Conservation (phyloP, 176 grass and related monocot species). For the Paspalum notatum region DNA sequence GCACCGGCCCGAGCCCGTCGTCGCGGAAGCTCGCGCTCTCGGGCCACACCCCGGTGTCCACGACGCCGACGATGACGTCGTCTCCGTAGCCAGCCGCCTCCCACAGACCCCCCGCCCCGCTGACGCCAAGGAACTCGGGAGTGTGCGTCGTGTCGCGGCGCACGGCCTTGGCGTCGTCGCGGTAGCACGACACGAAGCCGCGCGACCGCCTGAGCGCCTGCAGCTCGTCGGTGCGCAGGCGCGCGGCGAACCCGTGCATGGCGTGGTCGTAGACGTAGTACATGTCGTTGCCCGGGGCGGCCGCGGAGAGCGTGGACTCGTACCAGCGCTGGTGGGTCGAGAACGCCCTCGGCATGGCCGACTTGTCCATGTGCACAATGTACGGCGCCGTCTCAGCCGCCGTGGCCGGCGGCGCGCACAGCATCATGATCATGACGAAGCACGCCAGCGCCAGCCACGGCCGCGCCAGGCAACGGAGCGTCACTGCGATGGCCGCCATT, state of each 20-base stretch:
- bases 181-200: slow-evolving; percentile 71
- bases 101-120: slow-evolving; percentile 39
- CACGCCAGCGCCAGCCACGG: background rate
- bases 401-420: background rate
- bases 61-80: slow-evolving; percentile 76
- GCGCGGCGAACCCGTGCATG: slow-evolving; percentile 66
- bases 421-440: background rate
- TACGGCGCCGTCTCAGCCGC: slow-evolving; percentile 36
- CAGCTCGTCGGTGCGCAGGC: slow-evolving; percentile 43
- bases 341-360: slow-evolving; percentile 68
- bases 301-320: slow-evolving; percentile 49
- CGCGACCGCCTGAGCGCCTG: slow-evolving; percentile 37
- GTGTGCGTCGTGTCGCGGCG: slow-evolving; percentile 80
- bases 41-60: slow-evolving; percentile 78
- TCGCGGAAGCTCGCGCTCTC: slow-evolving; percentile 87
- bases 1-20: slow-evolving; percentile 52
- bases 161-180: slow-evolving; percentile 51
- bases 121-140: slow-evolving; percentile 68
- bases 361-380: slow-evolving; percentile 93
- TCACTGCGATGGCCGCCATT: background rate
- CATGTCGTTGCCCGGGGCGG: slow-evolving; percentile 9
- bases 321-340: slow-evolving; percentile 63
- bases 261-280: slow-evolving; percentile 80
- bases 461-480: background rate
- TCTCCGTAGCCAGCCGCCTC: slow-evolving; percentile 46